Evolutionary conservation across 495 filamentous ascomycete species (phyloP), one percentile per base, ranked within the genome.

Genomic region (Neurospora sp.): DNA sequence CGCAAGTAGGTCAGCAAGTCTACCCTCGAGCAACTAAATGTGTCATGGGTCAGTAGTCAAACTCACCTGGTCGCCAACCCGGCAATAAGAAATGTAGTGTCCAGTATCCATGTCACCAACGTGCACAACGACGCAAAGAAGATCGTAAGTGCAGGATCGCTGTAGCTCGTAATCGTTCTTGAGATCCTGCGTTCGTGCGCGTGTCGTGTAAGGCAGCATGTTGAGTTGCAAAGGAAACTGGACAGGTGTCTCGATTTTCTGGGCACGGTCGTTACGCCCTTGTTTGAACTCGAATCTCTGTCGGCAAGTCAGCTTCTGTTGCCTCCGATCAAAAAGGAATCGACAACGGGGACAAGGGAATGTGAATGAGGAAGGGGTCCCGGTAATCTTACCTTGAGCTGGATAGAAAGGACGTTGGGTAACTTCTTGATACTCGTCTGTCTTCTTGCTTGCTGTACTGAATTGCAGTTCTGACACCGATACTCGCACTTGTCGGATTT

Each of bases 1-100:
- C 0, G 35, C 35, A 31, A 31, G 65, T 74, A 68, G 3, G 46
- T 69, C 31, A 71, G 70, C 31, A 70, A 18, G 16, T 40, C 12
- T 59, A 16, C 70, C 12, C 14, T 18, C 6, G 5, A 37, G 20
- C 6, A 4, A 20, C 44, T 14, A 2, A 20, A 35, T 68, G 11
- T 48, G 37, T 40, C 44, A 70, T 37, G 35, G 35, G 16, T 37
- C 22, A 22, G 18, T 41, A 37, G 22, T 71, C 11, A 39, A 39
- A 82, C 89, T 72, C 80, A 92, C 91, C 86, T 92, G 89, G 69
- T 92, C 89, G 31, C 91, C 92, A 69, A 92, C 89, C 27, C 92
- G 84, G 69, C 91, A 92, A 80, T 95, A 98, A n/a, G 89, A 90
- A 73, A 93, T 89, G 79, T 98, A 98, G 78, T 98, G 94, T 0